Conservation (phyloP, 208 protist species). For the Porcisia hertigi region DNA sequence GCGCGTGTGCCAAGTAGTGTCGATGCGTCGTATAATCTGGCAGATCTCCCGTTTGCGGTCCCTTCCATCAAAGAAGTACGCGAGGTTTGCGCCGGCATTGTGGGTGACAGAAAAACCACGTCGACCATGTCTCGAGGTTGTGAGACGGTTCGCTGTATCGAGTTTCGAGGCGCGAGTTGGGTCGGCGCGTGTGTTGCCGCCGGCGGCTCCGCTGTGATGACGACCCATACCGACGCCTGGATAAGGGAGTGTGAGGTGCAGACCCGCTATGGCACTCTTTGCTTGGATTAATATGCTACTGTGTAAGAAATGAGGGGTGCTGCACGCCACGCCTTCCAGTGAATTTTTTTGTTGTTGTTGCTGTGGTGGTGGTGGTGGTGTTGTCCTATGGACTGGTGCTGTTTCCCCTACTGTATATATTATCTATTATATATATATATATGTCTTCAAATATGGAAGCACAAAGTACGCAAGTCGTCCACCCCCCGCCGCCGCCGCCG, state of each 20-base stretch:
- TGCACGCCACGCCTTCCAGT: not conserved
- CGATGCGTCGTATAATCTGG: not conserved
- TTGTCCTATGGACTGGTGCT: no score
- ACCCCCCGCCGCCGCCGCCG: no score
- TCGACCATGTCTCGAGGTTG: not conserved
- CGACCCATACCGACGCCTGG: conserved; percentile 2
- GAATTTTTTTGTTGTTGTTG: no score
- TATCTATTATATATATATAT: no score
- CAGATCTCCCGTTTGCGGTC: conserved; percentile 5
- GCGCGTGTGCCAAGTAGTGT: not conserved
- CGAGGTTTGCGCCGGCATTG: not conserved
- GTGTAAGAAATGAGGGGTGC: not conserved
- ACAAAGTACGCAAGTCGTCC: no score
- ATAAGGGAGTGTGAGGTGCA: conserved; percentile 13
- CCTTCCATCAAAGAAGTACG: not conserved
- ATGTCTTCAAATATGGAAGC: no score
- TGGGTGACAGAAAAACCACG: no score
- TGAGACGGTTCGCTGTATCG: not conserved
- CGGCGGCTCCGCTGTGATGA: conserved; percentile 8
- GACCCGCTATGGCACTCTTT: conserved; percentile 14
- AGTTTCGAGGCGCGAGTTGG: conserved; percentile 26
- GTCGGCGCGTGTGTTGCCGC: conserved; percentile 25
- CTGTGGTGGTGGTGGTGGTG: not conserved
- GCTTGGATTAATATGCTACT: not conserved
- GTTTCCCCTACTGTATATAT: no score